Conservation (phyloP, 192 early-diverging fungal genomes). For the Mycoemilia scoparia region DNA sequence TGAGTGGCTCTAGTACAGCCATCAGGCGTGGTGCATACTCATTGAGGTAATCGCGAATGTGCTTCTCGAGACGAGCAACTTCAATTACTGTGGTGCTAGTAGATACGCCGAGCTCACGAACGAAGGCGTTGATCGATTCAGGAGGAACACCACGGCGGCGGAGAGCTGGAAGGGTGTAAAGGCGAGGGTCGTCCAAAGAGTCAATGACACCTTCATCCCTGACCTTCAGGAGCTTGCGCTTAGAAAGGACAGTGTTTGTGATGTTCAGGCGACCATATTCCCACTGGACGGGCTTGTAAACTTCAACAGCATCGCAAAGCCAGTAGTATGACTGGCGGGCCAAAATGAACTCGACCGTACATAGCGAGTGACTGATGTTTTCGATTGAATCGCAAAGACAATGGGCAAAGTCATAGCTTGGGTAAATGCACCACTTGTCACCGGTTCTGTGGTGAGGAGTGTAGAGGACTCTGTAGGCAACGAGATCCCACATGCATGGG, state of each 20-base stretch:
- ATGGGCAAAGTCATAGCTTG: constrained; percentile 98
- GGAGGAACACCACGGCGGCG: constrained; percentile 95
- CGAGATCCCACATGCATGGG: constrained; percentile 98
- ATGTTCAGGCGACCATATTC: constrained; percentile 92
- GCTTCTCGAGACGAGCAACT: constrained; percentile 77
- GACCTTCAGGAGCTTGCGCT: constrained; percentile 90
- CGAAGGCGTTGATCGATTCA: constrained; percentile 95
- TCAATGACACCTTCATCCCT: constrained; percentile 57
- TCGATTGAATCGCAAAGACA: constrained; percentile 98
- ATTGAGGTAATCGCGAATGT: constrained; percentile 87
- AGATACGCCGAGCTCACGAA: constrained; percentile 75
- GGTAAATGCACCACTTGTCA: constrained; percentile 93
- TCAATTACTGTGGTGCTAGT: constrained; percentile 65
- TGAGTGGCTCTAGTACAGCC: constrained; percentile 74
- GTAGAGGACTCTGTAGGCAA: constrained; percentile 90
- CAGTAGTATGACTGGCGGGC: constrained; percentile 97
- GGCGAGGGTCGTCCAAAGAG: constrained; percentile 92
- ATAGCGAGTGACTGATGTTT: constrained; percentile 98
- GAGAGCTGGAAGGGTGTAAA: constrained; percentile 89
- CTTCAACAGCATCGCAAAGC: constrained; percentile 92
- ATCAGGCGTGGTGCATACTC: constrained; percentile 84
- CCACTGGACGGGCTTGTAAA: constrained; percentile 99
- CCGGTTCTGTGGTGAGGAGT: constrained; percentile 87
- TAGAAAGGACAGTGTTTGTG: constrained; percentile 88
- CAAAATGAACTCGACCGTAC: constrained; percentile 88